phyloP scores from a whole-genome alignment of 441 rosid genomes.

The Populus tomentosa region DNA sequence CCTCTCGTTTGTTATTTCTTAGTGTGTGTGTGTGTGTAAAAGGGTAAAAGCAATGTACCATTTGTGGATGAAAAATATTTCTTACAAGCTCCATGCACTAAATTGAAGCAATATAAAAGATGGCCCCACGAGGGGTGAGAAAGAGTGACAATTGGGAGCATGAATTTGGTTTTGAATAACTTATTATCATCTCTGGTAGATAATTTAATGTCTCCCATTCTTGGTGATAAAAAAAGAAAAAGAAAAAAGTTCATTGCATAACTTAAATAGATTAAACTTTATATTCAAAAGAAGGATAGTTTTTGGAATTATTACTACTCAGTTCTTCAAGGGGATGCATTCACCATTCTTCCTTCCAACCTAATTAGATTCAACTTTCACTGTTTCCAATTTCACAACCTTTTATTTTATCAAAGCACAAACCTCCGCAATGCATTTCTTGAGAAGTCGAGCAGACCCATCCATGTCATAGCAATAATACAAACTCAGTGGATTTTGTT shows the following conservation, averaged over 20 bases:
- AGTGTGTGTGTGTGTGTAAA: background rate
- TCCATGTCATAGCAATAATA: conserved; percentile 69
- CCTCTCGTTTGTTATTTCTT: background rate
- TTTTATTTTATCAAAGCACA: background rate
- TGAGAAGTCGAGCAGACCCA: conserved; percentile 35
- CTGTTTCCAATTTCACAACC: too few species aligned
- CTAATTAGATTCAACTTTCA: background rate
- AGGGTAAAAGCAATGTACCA: background rate
- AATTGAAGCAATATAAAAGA: background rate
- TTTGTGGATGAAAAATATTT: background rate
- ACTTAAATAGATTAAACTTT: too few species aligned
- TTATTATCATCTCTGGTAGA: background rate
- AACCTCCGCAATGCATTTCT: conserved; percentile 87
- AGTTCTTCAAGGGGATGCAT: background rate
- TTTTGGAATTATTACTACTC: background rate
- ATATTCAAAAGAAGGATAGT: too few species aligned
- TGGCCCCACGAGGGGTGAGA: background rate
- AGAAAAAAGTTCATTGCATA: background rate
- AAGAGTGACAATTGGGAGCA: background rate
- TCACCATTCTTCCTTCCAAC: background rate
- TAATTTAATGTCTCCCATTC: background rate
- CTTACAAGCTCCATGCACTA: background rate
- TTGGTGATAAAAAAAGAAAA: background rate
- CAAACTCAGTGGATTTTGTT: conserved; percentile 84
- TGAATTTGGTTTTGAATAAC: background rate